Evolutionary conservation across 2,329 filamentous ascomycete species (phyloP).

Genomic region (Talaromyces rugulosus): DNA sequence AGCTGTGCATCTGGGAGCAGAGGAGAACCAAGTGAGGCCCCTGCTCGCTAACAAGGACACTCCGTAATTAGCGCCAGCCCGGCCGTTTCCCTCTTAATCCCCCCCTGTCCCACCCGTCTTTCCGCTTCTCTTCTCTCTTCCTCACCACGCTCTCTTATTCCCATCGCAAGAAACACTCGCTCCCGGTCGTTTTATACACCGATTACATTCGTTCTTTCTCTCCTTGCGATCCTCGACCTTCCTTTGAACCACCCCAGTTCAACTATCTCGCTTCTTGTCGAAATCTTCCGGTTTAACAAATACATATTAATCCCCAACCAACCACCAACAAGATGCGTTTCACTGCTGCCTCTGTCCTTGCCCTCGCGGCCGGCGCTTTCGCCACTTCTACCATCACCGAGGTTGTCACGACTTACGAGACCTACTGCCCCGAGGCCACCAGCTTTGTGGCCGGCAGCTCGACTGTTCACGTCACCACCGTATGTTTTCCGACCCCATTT

Average conservation of each 20-base stretch:
- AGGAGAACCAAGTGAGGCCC: too few species aligned
- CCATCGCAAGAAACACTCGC: slow-evolving; percentile 3
- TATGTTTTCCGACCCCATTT: slow-evolving; percentile 29
- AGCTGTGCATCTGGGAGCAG: too few species aligned
- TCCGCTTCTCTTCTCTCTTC: slow-evolving; percentile 2
- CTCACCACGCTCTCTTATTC: slow-evolving; percentile 3
- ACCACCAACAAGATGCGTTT: slow-evolving; percentile 46
- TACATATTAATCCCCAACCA: neutral
- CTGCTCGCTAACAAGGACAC: neutral
- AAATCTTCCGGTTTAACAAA: neutral
- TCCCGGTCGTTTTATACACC: slow-evolving; percentile 13
- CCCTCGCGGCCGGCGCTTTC: slow-evolving; percentile 36
- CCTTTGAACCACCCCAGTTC: neutral
- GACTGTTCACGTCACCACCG: slow-evolving; percentile 67
- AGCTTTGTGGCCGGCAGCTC: slow-evolving; percentile 58
- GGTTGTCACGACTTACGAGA: slow-evolving; percentile 63
- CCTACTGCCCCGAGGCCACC: slow-evolving; percentile 68
- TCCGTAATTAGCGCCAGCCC: neutral
- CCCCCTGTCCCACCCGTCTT: slow-evolving; percentile 2
- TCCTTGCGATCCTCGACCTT: neutral
- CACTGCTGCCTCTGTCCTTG: slow-evolving; percentile 38
- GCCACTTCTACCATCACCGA: slow-evolving; percentile 33
- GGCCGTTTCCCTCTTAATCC: neutral
- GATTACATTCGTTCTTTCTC: slow-evolving; percentile 14
- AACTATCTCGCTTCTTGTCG: neutral